Conservation (phyloP, 1,284 basidiomycete genomes). For the Fomitiporia mediterranea region DNA sequence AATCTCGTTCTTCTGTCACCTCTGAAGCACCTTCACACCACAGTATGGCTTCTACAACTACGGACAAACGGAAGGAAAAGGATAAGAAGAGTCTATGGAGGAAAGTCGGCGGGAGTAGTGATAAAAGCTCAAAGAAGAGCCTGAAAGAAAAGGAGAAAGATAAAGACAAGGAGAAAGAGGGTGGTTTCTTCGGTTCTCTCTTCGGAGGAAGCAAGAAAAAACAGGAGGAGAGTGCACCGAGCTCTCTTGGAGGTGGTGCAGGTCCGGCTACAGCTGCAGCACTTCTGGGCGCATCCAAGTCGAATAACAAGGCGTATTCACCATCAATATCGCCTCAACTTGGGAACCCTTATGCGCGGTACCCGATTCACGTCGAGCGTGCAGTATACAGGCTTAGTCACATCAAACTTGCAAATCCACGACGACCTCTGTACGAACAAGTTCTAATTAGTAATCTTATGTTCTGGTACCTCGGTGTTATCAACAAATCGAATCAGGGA, state of each 20-base stretch:
- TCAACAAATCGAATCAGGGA: slow-evolving; percentile 65
- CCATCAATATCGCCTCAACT: slow-evolving; percentile 61
- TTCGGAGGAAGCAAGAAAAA: slow-evolving; percentile 83
- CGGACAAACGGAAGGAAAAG: slow-evolving; percentile 59
- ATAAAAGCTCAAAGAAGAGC: slow-evolving; percentile 53
- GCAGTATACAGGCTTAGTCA: slow-evolving; percentile 97
- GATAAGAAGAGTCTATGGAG: slow-evolving; percentile 73
- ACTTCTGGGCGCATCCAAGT: slow-evolving; percentile 76
- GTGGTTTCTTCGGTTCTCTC: slow-evolving; percentile 83
- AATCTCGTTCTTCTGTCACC: slow-evolving; percentile 23
- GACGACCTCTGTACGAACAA: slow-evolving; percentile 95
- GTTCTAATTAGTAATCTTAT: slow-evolving; percentile 98
- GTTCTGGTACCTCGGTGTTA: slow-evolving; percentile 99
- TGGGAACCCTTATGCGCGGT: slow-evolving; percentile 71
- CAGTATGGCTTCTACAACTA: slow-evolving; percentile 31
- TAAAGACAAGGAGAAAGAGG: slow-evolving; percentile 68
- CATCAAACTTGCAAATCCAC: slow-evolving; percentile 97
- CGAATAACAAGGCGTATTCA: slow-evolving; percentile 61
- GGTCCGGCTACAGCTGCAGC: slow-evolving; percentile 81
- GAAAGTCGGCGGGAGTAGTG: slow-evolving; percentile 67
- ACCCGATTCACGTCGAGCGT: slow-evolving; percentile 97
- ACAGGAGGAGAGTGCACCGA: slow-evolving; percentile 56
- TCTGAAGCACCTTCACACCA: slow-evolving; percentile 30
- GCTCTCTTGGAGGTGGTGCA: slow-evolving; percentile 45
- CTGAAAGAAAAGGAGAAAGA: slow-evolving; percentile 49